A percentile compares a stretch with the other conserved stretches of the same genome.
These are phyloP conservation scores for Avena atlantica DNA, from an alignment of 176 grass and related monocot species.

Conservation along the genomic window DNA sequence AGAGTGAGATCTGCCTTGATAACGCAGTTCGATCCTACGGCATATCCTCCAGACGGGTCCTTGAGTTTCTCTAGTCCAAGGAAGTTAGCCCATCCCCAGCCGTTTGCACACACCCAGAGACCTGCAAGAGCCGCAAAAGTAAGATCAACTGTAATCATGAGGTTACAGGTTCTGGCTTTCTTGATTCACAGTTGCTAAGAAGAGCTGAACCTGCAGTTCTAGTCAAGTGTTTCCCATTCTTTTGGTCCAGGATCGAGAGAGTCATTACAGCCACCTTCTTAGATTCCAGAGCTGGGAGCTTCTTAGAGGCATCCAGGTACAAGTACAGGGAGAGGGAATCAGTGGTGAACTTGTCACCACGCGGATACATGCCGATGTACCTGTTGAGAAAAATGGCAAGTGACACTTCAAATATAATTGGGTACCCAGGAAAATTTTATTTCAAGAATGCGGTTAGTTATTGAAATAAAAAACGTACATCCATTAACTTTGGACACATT, in stretches of 20 bases:
- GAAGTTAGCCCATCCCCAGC: neutral
- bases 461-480: neutral
- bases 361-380: no score
- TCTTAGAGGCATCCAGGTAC: no score
- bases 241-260: neutral
- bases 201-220: neutral
- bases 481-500: neutral
- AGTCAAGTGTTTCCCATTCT: neutral
- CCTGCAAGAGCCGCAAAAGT: neutral
- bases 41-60: neutral
- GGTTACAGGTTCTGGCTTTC: no score
- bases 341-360: no score
- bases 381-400: neutral
- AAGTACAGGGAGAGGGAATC: no score
- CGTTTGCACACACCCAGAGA: neutral
- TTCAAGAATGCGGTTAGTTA: neutral
- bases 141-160: neutral
- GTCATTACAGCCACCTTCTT: no score
- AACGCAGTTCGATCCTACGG: neutral
- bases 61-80: neutral
- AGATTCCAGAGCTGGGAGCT: no score
- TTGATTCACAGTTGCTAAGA: neutral
- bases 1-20: constrained; percentile 10
- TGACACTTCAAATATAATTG: neutral
- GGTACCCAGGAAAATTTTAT: neutral